Conservation (phyloP, 306 rosid genomes). For the Geum urbanum region DNA sequence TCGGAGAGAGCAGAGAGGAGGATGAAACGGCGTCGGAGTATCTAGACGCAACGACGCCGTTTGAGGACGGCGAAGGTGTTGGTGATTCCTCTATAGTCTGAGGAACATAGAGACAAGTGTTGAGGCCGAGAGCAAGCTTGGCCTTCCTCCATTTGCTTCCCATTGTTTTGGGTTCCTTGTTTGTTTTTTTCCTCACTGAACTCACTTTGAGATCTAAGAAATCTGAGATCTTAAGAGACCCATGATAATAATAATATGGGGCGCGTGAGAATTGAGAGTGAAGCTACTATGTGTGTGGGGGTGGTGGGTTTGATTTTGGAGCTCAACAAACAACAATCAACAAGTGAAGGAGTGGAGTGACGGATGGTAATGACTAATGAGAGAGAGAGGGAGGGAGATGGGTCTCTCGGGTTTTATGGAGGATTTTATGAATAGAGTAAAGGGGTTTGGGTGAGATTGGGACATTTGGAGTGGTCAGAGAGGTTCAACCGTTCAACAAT, state of each 20-base stretch:
- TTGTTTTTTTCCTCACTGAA: neutral
- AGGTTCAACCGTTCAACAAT: neutral
- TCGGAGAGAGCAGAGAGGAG: slow-evolving; percentile 26
- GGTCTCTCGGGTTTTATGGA: neutral
- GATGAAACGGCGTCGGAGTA: slow-evolving; percentile 38
- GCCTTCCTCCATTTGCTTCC: slow-evolving; percentile 80
- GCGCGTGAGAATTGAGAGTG: neutral
- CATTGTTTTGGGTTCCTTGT: slow-evolving; percentile 32
- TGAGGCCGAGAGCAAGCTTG: slow-evolving; percentile 65
- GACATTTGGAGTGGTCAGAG: slow-evolving; percentile 12
- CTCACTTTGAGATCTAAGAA: neutral
- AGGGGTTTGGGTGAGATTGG: slow-evolving; percentile 3
- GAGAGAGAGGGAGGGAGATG: neutral
- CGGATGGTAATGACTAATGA: neutral
- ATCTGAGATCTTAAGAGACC: slow-evolving; percentile 7
- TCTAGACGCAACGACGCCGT: slow-evolving; percentile 17
- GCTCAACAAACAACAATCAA: slow-evolving; percentile 4
- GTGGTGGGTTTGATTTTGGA: neutral
- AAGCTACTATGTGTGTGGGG: neutral
- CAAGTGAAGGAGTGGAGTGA: neutral
- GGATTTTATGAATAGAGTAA: neutral
- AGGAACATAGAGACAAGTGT: slow-evolving; percentile 51
- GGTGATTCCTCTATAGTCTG: slow-evolving; percentile 43
- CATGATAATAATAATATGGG: neutral
- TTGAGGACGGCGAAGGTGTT: slow-evolving; percentile 26